A percentile compares a stretch with the other conserved stretches of the same genome.
These are phyloP conservation scores for Uronychia binucleata DNA, from an alignment of 73 alveolate species.

Conservation along the genomic window DNA sequence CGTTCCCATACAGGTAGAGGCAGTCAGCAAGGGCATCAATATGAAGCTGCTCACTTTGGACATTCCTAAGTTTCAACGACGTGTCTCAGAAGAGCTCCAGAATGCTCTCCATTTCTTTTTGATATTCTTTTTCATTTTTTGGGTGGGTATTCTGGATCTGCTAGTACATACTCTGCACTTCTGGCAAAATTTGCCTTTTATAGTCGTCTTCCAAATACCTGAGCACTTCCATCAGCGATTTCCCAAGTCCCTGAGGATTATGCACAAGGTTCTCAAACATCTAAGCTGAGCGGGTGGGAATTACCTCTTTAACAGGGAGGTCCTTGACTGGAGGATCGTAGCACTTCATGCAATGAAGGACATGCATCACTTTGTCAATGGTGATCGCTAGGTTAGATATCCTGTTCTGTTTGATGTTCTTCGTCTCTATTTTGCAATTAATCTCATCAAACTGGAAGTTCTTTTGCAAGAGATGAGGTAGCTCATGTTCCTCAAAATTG, in stretches of 20 bases:
- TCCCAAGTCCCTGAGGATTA: background rate
- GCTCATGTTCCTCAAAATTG: constrained; percentile 80
- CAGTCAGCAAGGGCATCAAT: constrained; percentile 64
- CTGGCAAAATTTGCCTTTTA: background rate
- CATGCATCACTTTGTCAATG: constrained; percentile 84
- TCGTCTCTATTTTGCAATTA: constrained; percentile 70
- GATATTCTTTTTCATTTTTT: constrained; percentile 1
- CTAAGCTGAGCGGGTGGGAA: background rate
- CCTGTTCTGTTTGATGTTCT: constrained; percentile 74
- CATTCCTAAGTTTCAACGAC: constrained; percentile 27
- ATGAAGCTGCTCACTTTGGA: constrained; percentile 5
- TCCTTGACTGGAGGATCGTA: constrained; percentile 81
- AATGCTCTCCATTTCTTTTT: background rate
- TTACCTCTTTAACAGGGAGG: constrained; percentile 66
- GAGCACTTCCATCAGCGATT: constrained; percentile 1
- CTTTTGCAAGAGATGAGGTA: constrained; percentile 59
- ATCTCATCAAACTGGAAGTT: constrained; percentile 62
- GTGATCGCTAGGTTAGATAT: constrained; percentile 82
- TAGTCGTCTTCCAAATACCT: constrained; percentile 10
- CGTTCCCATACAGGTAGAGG: constrained; percentile 51
- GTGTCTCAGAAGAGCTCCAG: constrained; percentile 13
- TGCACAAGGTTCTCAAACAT: constrained; percentile 44
- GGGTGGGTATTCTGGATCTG: background rate
- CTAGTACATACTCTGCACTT: background rate
- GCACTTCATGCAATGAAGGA: constrained; percentile 61